phyloP scores from a whole-genome alignment of 169 alveolate genomes.

The Plasmodium inui region DNA sequence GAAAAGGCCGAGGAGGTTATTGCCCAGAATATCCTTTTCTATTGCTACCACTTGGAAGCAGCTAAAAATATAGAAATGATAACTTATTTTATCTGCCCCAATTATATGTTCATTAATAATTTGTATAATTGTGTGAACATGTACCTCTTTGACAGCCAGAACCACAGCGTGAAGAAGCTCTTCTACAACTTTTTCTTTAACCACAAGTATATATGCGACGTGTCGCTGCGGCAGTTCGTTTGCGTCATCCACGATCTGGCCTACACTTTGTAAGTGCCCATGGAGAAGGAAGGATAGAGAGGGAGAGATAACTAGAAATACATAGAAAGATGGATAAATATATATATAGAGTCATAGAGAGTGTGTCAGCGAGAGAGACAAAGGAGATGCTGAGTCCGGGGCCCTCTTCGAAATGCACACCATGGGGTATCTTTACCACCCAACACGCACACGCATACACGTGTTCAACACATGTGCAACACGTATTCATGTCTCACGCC shows the following conservation, averaged over 20 bases:
- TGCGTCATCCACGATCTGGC: slow-evolving; percentile 29
- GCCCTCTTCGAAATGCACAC: background rate
- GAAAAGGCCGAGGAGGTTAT: slow-evolving; percentile 53
- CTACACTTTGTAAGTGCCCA: slow-evolving; percentile 19
- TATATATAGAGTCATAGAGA: too few relatives aligned
- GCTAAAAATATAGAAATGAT: slow-evolving; percentile 69
- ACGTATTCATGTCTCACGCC: background rate
- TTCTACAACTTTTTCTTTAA: slow-evolving; percentile 68
- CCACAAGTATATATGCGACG: slow-evolving; percentile 42
- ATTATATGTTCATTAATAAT: slow-evolving; percentile 43
- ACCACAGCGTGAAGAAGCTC: background rate
- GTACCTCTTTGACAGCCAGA: slow-evolving; percentile 28
- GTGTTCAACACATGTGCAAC: background rate
- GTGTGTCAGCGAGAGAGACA: background rate
- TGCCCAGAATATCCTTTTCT: slow-evolving; percentile 48
- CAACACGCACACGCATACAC: background rate
- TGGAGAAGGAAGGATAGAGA: background rate
- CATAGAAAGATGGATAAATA: too few relatives aligned
- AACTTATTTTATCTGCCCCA: slow-evolving; percentile 58
- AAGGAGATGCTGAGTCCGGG: background rate
- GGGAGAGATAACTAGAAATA: background rate
- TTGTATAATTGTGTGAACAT: slow-evolving; percentile 37
- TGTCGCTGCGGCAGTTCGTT: slow-evolving; percentile 46
- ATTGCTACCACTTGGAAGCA: slow-evolving; percentile 22
- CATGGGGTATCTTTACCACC: background rate